These are phyloP conservation scores for Penicillium polonicum DNA, from an alignment of 2,329 filamentous ascomycete species.

Conservation along the genomic window DNA sequence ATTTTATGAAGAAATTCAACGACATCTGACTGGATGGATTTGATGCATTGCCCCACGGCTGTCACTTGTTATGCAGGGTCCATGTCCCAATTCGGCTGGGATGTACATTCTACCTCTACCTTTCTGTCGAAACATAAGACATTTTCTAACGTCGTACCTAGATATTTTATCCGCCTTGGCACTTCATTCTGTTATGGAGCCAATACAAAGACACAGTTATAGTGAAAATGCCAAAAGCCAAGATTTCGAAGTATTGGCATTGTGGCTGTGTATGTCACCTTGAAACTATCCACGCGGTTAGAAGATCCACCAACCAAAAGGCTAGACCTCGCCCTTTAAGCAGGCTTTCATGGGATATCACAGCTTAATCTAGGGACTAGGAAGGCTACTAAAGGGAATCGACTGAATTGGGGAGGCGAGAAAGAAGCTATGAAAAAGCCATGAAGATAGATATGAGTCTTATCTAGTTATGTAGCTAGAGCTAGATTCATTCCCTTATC, in stretches of 20 bases:
- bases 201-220: not conserved
- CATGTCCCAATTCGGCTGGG: not conserved
- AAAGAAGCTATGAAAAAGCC: not conserved
- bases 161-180: conserved; percentile 1
- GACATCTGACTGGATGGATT: conserved; percentile 1
- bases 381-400: not conserved
- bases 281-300: conserved; percentile 1
- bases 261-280: conserved; percentile 2
- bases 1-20: not conserved
- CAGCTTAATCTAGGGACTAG: not conserved
- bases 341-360: not conserved
- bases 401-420: not conserved
- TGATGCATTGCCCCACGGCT: not conserved
- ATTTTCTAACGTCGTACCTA: conserved; percentile 1
- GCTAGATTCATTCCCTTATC: not conserved
- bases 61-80: not conserved
- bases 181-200: not conserved
- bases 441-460: not conserved
- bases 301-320: conserved; percentile 4
- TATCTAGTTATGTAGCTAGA: not conserved
- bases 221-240: conserved; percentile 1
- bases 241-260: conserved; percentile 3
- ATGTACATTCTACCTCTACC: not conserved
- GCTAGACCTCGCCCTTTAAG: not conserved
- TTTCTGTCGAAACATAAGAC: conserved; percentile 1